These are phyloP conservation scores for Pseudocercospora macadamiae DNA, from an alignment of 2,329 filamentous ascomycete species.

Conservation along the genomic window DNA sequence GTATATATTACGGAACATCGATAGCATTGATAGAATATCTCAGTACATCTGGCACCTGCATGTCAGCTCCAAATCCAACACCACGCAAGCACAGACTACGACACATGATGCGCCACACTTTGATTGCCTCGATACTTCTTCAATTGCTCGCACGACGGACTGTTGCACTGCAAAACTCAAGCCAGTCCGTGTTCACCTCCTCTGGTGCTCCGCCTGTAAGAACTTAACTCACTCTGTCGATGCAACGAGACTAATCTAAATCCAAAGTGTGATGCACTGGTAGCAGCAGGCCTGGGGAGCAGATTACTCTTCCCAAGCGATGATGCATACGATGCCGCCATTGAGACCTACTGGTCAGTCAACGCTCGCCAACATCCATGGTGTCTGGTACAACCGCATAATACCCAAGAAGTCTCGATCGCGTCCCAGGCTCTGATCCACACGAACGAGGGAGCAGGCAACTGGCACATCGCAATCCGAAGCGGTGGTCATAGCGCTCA, in stretches of 20 bases:
- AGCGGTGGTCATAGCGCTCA: constrained; percentile 15
- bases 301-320: neutral
- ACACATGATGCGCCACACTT: neutral
- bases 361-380: constrained; percentile 8
- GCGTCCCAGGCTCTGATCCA: constrained; percentile 2
- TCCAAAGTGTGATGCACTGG: neutral
- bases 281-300: neutral
- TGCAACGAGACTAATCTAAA: too few relatives aligned
- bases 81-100: neutral
- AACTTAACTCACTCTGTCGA: neutral
- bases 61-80: neutral
- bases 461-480: constrained; percentile 16
- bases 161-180: too few relatives aligned
- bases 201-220: neutral
- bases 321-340: neutral
- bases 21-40: too few relatives aligned
- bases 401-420: constrained; percentile 3
- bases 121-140: neutral
- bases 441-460: constrained; percentile 8
- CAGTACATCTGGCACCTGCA: too few relatives aligned
- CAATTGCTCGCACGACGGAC: neutral
- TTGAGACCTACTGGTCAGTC: constrained; percentile 8
- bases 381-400: constrained; percentile 11
- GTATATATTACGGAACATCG: too few relatives aligned
- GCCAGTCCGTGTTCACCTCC: neutral